Evolutionary conservation across 1,284 basidiomycete genomes (phyloP).

Genomic region (Leccinum solheimii): DNA sequence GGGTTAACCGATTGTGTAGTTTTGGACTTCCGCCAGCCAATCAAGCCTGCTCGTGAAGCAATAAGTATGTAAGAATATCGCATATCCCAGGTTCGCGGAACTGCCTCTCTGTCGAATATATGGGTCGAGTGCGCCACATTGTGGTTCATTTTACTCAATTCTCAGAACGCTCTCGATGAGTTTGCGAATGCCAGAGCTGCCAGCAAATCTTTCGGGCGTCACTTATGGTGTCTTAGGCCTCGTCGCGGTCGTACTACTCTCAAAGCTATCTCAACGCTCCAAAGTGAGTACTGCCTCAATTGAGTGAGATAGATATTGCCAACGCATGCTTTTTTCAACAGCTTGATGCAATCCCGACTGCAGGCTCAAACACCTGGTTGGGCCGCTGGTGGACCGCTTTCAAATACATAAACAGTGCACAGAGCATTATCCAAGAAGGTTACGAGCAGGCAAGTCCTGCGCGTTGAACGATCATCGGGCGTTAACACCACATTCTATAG

Average conservation of each 20-base stretch:
- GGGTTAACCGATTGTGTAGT: not conserved
- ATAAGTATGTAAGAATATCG: not conserved
- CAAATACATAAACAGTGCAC: not conserved
- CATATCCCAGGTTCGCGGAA: too few relatives aligned
- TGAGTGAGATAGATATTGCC: not conserved
- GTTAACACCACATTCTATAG: not conserved
- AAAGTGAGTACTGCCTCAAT: not conserved
- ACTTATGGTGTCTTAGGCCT: not conserved
- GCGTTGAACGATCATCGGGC: not conserved
- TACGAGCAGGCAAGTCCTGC: not conserved
- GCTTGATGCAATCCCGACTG: not conserved
- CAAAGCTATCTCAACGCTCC: not conserved
- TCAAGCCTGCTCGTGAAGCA: not conserved
- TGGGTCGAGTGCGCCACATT: not conserved
- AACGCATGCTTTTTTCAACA: not conserved
- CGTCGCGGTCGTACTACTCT: not conserved
- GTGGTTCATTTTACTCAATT: too few relatives aligned
- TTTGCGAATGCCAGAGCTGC: not conserved
- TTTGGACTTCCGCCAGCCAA: not conserved
- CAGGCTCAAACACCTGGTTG: not conserved
- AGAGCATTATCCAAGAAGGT: not conserved
- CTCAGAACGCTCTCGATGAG: conserved; percentile 1
- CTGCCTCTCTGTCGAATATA: not conserved
- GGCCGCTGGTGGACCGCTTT: not conserved
- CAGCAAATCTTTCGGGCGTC: not conserved